Percentiles rank a stretch among this genome's conserved stretches.
Evolutionary conservation across 148 eudicot genomes (phyloP).

Genomic region (Selenicereus undatus): DNA sequence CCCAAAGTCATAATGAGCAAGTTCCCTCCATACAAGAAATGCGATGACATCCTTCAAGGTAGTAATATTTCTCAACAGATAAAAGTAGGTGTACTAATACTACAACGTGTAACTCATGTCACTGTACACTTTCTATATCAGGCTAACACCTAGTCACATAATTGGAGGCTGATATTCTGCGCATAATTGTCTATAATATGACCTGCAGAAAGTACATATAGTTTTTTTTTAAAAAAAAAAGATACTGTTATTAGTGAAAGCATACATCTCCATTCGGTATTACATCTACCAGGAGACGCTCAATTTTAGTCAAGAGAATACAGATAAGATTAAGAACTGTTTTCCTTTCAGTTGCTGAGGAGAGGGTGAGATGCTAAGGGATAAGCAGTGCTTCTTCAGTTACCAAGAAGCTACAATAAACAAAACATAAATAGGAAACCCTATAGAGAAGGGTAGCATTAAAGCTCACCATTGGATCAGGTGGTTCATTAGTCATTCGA

Average conservation of each 20-base stretch:
- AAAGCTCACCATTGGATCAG: slow-evolving; percentile 72
- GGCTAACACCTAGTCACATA: neutral
- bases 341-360: neutral
- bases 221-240: neutral
- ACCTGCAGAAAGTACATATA: neutral
- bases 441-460: neutral
- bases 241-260: neutral
- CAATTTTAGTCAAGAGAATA: neutral
- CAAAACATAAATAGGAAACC: neutral
- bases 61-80: neutral
- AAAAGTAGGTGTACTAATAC: neutral
- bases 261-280: neutral
- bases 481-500: slow-evolving; percentile 83
- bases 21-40: neutral
- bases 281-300: neutral
- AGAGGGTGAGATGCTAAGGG: neutral
- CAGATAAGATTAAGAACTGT: neutral
- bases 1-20: neutral
- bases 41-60: neutral
- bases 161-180: neutral
- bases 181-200: neutral
- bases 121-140: neutral
- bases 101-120: neutral
- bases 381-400: neutral
- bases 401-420: neutral